Conservation (phyloP, 208 protist genomes). For the Blechomonas ayalai region DNA sequence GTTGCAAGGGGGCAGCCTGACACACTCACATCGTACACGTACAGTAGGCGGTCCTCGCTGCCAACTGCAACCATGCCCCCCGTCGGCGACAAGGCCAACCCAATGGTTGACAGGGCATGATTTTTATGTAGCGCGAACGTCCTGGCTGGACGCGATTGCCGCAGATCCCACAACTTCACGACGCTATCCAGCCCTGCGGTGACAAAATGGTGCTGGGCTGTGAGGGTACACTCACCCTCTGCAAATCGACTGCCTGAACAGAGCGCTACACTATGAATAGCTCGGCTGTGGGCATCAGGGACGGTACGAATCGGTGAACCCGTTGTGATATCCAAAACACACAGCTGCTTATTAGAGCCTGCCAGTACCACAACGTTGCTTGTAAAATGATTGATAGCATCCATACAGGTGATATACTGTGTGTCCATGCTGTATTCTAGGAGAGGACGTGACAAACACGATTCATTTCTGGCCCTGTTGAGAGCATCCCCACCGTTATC, state of each 20-base stretch:
- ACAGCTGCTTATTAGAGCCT: slow-evolving; percentile 60
- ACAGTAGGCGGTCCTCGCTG: slow-evolving; percentile 59
- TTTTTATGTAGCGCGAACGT: slow-evolving; percentile 75
- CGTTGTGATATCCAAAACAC: slow-evolving; percentile 49
- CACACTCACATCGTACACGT: slow-evolving; percentile 59
- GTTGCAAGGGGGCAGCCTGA: slow-evolving; percentile 28
- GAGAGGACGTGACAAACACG: slow-evolving; percentile 9
- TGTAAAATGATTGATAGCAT: slow-evolving; percentile 68
- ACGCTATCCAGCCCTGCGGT: slow-evolving; percentile 63
- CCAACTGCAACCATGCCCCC: slow-evolving; percentile 54
- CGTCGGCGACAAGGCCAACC: slow-evolving; percentile 46
- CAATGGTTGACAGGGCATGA: slow-evolving; percentile 38
- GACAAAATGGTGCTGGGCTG: slow-evolving; percentile 43
- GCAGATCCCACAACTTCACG: slow-evolving; percentile 72
- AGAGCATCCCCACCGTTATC: slow-evolving; percentile 16
- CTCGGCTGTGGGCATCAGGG: slow-evolving; percentile 44
- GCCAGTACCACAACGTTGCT: slow-evolving; percentile 61
- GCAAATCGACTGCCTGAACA: slow-evolving; percentile 43
- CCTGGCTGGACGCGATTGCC: slow-evolving; percentile 26
- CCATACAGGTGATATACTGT: slow-evolving; percentile 48
- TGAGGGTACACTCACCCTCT: slow-evolving; percentile 1
- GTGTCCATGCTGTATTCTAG: slow-evolving; percentile 16
- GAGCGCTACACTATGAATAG: slow-evolving; percentile 57
- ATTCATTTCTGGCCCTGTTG: slow-evolving; percentile 1
- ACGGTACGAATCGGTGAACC: slow-evolving; percentile 26